Percentiles rank a stretch among this genome's conserved stretches.
Conservation (phyloP, 441 rosid genomes). For the Rhodomyrtus psidioides region DNA sequence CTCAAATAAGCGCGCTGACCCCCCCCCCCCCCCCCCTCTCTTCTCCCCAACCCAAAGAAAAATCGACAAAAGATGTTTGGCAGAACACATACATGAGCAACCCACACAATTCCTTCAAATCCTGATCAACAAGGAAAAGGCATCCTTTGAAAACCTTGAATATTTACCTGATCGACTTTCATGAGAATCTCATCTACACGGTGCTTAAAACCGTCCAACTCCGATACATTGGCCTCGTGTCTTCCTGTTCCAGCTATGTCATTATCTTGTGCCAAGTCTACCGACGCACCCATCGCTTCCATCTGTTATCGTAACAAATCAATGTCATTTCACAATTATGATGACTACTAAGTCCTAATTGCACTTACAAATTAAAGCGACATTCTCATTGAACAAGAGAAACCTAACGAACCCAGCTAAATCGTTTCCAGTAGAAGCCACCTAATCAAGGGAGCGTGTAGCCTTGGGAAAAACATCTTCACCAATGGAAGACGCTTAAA, state of each 20-base stretch:
- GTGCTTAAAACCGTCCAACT: constrained; percentile 41
- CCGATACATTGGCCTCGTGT: constrained; percentile 18
- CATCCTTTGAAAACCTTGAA: neutral
- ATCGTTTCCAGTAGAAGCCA: neutral
- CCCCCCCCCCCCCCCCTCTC: no score
- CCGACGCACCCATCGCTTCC: constrained; percentile 19
- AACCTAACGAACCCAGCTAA: neutral
- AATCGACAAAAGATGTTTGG: neutral
- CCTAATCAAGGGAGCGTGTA: neutral
- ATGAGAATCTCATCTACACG: constrained; percentile 48
- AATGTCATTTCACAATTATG: neutral
- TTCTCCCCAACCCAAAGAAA: neutral
- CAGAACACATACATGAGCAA: neutral
- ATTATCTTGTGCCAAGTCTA: constrained; percentile 12
- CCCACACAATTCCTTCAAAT: neutral
- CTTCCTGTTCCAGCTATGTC: constrained; percentile 6
- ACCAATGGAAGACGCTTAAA: neutral
- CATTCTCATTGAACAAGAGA: neutral
- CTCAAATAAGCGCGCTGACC: neutral
- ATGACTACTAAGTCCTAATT: neutral
- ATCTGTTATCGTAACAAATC: constrained; percentile 1
- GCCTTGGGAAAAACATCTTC: neutral
- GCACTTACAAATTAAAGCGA: neutral
- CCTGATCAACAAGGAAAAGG: neutral
- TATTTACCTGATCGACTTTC: constrained; percentile 50